phyloP scores from a whole-genome alignment of 768 basidiomycete genomes.

The Russula lepida region DNA sequence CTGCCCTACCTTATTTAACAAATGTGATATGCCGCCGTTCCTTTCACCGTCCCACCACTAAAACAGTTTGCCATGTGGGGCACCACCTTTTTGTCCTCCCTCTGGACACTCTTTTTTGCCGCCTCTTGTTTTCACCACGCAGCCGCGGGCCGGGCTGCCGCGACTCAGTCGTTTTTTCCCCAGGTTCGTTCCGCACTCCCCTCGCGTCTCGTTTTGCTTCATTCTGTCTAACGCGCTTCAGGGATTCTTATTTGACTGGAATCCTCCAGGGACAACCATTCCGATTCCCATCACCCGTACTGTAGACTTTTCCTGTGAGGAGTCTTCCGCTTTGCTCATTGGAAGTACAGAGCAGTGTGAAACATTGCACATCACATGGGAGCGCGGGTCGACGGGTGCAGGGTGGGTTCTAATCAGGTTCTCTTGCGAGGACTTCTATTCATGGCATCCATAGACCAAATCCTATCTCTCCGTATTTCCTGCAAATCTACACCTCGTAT shows the following conservation, averaged over 20 bases:
- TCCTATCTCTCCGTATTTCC: conserved; percentile 47
- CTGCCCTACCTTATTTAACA: no score
- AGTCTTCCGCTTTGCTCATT: neutral
- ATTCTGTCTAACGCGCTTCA: neutral
- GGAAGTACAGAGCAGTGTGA: conserved; percentile 28
- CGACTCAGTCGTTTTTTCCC: neutral
- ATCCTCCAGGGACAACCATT: conserved; percentile 24
- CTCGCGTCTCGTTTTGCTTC: neutral
- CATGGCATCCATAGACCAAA: conserved; percentile 35
- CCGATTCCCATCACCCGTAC: conserved; percentile 29
- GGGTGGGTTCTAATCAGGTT: conserved; percentile 22
- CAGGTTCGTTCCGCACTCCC: conserved; percentile 3
- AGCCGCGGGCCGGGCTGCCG: neutral
- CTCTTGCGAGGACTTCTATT: neutral
- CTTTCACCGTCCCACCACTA: neutral
- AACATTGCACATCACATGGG: conserved; percentile 27
- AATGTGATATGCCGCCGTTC: no score
- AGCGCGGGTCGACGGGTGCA: conserved; percentile 21
- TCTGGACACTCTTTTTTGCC: neutral
- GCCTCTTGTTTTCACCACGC: neutral
- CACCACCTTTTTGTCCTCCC: neutral
- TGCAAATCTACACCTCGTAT: conserved; percentile 56
- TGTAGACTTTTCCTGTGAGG: neutral
- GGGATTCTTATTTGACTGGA: conserved; percentile 30
- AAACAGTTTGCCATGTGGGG: neutral